Evolutionary conservation across 176 grass and related monocot species (phyloP).

Genomic region (Themeda triandra): DNA sequence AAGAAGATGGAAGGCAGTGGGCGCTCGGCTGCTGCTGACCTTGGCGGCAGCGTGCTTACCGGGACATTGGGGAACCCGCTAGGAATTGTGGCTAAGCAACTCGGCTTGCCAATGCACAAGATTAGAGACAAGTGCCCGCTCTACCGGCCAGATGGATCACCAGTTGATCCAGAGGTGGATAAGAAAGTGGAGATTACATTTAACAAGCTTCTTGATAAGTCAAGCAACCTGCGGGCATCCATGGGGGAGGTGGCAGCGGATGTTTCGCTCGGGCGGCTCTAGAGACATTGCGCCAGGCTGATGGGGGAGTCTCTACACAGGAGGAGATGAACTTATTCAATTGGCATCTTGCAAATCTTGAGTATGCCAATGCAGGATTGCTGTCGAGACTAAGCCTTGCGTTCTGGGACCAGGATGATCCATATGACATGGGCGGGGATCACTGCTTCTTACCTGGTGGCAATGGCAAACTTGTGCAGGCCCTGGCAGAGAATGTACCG

Average conservation of each 20-base stretch:
- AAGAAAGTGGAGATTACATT: conserved; percentile 84
- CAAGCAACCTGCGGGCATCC: conserved; percentile 56
- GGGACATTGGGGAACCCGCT: conserved; percentile 82
- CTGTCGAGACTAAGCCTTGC: conserved; percentile 80
- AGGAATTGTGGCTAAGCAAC: conserved; percentile 68
- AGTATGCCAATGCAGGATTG: conserved; percentile 94
- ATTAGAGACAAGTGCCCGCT: conserved; percentile 93
- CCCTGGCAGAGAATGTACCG: conserved; percentile 73
- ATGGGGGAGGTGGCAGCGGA: conserved; percentile 89
- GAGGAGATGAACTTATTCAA: conserved; percentile 89
- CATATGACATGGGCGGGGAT: conserved; percentile 99
- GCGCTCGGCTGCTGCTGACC: conserved; percentile 67
- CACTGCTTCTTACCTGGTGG: conserved; percentile 98
- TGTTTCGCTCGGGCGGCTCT: conserved; percentile 84
- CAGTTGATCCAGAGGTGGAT: conserved; percentile 78
- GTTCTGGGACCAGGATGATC: conserved; percentile 98
- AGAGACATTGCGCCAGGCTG: conserved; percentile 60
- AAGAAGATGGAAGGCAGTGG: conserved; percentile 91
- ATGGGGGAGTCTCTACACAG: conserved; percentile 53
- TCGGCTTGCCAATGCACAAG: conserved; percentile 73
- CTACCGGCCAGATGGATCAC: conserved; percentile 66
- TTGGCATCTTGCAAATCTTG: conserved; percentile 93
- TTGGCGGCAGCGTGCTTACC: conserved; percentile 90
- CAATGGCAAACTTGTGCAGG: conserved; percentile 81
- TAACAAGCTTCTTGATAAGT: conserved; percentile 86